A percentile compares a stretch with the other conserved stretches of the same genome.
phyloP scores from a whole-genome alignment of 2,329 filamentous ascomycete species.

The Didymella pinodella region DNA sequence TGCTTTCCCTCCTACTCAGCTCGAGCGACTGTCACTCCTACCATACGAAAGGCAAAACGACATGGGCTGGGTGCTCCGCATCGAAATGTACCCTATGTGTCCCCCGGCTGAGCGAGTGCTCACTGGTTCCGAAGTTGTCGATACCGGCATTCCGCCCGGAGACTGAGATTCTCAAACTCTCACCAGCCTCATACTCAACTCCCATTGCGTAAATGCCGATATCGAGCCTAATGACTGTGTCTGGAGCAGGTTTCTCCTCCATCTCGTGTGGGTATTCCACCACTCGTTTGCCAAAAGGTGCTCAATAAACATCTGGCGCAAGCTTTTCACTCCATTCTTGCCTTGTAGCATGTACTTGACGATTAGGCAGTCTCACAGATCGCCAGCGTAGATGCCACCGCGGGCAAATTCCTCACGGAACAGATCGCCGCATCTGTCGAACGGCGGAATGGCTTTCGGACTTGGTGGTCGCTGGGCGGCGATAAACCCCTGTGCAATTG shows the following conservation, averaged over 20 bases:
- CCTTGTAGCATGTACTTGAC: conserved; percentile 4
- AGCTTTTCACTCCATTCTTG: background rate
- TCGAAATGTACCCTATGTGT: conserved; percentile 52
- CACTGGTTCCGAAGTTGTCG: conserved; percentile 15
- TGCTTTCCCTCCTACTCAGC: background rate
- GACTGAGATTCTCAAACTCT: background rate
- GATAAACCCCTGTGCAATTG: conserved; percentile 55
- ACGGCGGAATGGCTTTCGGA: conserved; percentile 55
- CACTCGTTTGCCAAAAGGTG: conserved; percentile 24
- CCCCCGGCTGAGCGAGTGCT: conserved; percentile 42
- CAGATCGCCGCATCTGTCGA: conserved; percentile 58
- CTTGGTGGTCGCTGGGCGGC: conserved; percentile 54
- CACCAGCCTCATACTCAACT: background rate
- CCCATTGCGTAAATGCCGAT: background rate
- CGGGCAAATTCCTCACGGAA: conserved; percentile 58
- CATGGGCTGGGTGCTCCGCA: conserved; percentile 48
- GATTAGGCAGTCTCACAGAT: background rate
- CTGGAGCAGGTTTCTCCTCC: background rate
- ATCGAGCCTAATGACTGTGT: background rate
- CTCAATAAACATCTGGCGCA: conserved; percentile 2
- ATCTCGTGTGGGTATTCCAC: conserved; percentile 21
- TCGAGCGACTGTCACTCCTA: background rate
- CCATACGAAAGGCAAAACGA: conserved; percentile 47
- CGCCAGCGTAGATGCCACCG: conserved; percentile 36
- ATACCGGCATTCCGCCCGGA: background rate